phyloP scores from a whole-genome alignment of 2,329 filamentous ascomycete species.

The Paraphaeosphaeria sporulosa region DNA sequence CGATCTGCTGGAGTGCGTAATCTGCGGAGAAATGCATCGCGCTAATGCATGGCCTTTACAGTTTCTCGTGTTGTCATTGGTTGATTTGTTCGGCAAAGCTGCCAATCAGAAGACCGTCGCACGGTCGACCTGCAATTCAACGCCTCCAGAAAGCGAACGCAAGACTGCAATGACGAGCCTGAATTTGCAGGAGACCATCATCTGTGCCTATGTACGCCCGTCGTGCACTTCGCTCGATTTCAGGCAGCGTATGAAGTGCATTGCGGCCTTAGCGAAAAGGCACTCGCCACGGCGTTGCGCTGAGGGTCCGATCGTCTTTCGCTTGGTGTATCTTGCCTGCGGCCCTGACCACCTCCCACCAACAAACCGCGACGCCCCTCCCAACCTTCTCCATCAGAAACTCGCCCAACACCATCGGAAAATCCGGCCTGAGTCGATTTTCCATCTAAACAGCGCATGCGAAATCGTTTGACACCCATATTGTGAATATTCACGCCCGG shows the following conservation, averaged over 20 bases:
- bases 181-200: neutral
- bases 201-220: neutral
- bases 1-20: neutral
- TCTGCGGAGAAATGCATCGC: neutral
- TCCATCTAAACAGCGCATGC: constrained; percentile 24
- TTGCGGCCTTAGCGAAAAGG: constrained; percentile 2
- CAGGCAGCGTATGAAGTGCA: neutral
- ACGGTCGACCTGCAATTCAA: neutral
- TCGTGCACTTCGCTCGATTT: constrained; percentile 1
- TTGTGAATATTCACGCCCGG: constrained; percentile 38
- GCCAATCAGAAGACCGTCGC: constrained; percentile 4
- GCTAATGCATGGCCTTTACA: neutral
- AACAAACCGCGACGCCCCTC: constrained; percentile 13
- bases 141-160: neutral
- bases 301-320: constrained; percentile 2
- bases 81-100: neutral
- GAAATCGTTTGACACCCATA: constrained; percentile 41
- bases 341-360: constrained; percentile 19
- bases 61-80: neutral
- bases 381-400: constrained; percentile 15
- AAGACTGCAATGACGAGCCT: neutral
- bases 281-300: constrained; percentile 9
- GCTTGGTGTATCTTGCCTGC: neutral
- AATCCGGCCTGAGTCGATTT: constrained; percentile 16
- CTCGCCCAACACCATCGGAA: constrained; percentile 18